A percentile compares a stretch with the other conserved stretches of the same genome.
phyloP scores from a whole-genome alignment of 805 yeast species.

The Kodamaea neixiangensis region DNA sequence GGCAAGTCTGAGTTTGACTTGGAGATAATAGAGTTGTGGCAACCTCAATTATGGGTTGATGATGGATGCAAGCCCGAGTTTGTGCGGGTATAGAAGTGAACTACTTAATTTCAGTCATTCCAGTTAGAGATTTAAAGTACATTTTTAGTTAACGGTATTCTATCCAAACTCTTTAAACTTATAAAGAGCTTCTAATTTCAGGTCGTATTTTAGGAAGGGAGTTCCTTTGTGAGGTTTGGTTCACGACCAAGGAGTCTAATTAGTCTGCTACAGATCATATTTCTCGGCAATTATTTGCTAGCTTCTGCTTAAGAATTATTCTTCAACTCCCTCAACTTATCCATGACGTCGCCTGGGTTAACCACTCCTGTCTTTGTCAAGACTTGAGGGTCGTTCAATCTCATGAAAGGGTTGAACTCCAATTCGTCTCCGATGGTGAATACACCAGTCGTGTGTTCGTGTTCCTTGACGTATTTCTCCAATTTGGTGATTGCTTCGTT shows the following conservation, averaged over 20 bases:
- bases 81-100: constrained; percentile 39
- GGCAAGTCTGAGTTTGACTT: constrained; percentile 93
- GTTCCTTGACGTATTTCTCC: constrained; percentile 47
- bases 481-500: constrained; percentile 56
- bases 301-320: constrained; percentile 41
- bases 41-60: constrained; percentile 56
- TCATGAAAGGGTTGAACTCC: constrained; percentile 86
- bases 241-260: neutral
- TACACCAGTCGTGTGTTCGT: constrained; percentile 81
- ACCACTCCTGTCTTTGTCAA: constrained; percentile 56
- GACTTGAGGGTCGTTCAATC: constrained; percentile 65
- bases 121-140: neutral
- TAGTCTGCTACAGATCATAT: neutral
- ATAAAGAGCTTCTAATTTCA: neutral
- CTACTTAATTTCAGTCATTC: no score
- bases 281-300: neutral
- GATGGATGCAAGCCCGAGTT: constrained; percentile 60
- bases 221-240: no score
- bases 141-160: neutral
- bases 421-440: constrained; percentile 86
- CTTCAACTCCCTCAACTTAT: constrained; percentile 71
- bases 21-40: constrained; percentile 84
- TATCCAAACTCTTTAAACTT: neutral
- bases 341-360: constrained; percentile 63
- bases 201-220: neutral